Percentiles rank a stretch among this genome's conserved stretches.
These are phyloP conservation scores for Entonaema liquescens DNA, from an alignment of 495 filamentous ascomycete species.

Conservation along the genomic window DNA sequence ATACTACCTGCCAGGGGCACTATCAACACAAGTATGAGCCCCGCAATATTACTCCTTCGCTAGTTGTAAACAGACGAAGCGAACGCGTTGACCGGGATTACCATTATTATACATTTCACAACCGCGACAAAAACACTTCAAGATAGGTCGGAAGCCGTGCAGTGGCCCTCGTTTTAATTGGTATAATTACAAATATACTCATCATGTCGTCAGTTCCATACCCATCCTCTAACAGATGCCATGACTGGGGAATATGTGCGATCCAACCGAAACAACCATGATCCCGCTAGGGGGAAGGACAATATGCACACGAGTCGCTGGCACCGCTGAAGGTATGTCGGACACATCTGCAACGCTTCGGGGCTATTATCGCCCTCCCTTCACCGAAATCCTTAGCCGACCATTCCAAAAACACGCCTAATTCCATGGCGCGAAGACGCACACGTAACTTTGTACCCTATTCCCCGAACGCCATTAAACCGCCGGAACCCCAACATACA, in stretches of 20 bases:
- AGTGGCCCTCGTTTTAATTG: constrained; percentile 34
- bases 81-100: not conserved
- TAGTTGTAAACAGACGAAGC: not conserved
- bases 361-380: constrained; percentile 19
- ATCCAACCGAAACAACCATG: constrained; percentile 40
- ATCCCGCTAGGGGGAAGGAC: constrained; percentile 21
- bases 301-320: constrained; percentile 27
- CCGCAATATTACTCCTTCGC: not conserved
- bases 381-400: constrained; percentile 28
- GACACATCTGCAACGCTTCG: constrained; percentile 22
- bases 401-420: constrained; percentile 37
- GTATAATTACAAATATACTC: constrained; percentile 52
- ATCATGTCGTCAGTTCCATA: constrained; percentile 45
- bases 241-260: constrained; percentile 42
- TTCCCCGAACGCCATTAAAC: constrained; percentile 46
- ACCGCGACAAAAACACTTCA: not conserved
- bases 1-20: not conserved
- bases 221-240: constrained; percentile 30
- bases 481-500: constrained; percentile 35
- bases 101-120: not conserved
- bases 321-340: constrained; percentile 31
- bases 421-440: constrained; percentile 38
- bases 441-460: constrained; percentile 40
- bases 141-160: constrained; percentile 30
- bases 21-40: not conserved